Evolutionary conservation across 352 stramenopile genomes (phyloP), one percentile per base, ranked within the genome.

Genomic region (Pythium folliculosum): DNA sequence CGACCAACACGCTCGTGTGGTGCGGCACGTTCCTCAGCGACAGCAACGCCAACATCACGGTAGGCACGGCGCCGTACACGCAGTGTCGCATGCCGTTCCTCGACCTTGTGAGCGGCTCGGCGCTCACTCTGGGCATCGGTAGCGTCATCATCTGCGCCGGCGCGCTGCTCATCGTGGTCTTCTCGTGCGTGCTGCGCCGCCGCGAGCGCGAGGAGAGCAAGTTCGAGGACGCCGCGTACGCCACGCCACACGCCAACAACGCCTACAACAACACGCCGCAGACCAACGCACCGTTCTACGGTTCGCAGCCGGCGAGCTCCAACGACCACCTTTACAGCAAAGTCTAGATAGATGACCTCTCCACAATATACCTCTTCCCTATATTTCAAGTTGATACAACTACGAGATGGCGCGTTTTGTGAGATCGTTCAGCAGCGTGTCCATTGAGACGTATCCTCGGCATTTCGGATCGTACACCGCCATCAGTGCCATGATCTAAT

Each of bases 11-110:
- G 50, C 57, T 84, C 35, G 47, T 76, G n/a, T 95, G 81, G 73
- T 95, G 86, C 53, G 83, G 81, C 43, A 53, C 75, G 23, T 92
- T 80, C 59, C 54, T 94, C 12, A 69, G 65, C 2, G 71, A 74
- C 27, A 40, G 56, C 50, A 22, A 40, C n/a, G 22, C 17, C 8
- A 30, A 59, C 16, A 19, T 57, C 4, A 45, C 60, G 1, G 30
- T 62, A 0, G 80, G 77, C 8, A 82, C 68, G 10, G 78, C 74
- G 14, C 80, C 80, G 4, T 89, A 89, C 51, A 70, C 69, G 3
- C 47, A 89, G 56, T 89, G 78, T 53, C 76, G 80, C 7, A 25
- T 64, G 23, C 67, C 82, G 51, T 85, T 89, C 52, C 63, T 89
- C 52, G 67, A 77, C 38, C 65, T 86, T 13, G 71, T 89, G 27